phyloP scores from a whole-genome alignment of 2,329 filamentous ascomycete genomes.

The Boeremia exigua region DNA sequence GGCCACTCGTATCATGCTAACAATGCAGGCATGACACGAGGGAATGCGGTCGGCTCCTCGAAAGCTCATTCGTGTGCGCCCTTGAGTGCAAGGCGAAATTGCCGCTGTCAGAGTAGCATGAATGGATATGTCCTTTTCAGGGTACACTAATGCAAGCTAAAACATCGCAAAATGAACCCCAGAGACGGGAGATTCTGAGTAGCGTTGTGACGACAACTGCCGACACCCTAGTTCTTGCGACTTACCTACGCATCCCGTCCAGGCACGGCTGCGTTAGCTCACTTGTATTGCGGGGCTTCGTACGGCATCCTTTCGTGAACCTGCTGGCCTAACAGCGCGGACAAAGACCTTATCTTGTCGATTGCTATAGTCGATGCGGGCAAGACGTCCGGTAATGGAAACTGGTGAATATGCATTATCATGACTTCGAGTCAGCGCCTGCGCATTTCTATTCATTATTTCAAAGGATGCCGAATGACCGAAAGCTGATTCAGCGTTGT shows the following conservation, averaged over 20 bases:
- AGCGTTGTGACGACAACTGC: neutral
- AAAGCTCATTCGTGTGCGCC: neutral
- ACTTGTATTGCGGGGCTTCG: neutral
- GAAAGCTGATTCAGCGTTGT: neutral
- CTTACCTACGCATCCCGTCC: neutral
- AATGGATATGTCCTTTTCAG: neutral
- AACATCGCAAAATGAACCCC: neutral
- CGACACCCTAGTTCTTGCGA: neutral
- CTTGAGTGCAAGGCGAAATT: slow-evolving; percentile 3
- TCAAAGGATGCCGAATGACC: neutral
- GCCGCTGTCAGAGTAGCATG: slow-evolving; percentile 1
- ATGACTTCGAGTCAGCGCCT: no score
- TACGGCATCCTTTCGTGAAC: neutral
- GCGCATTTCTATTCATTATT: no score
- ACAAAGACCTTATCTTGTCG: neutral
- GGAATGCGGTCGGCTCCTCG: neutral
- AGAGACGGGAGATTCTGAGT: neutral
- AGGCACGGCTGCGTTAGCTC: neutral
- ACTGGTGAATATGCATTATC: no score
- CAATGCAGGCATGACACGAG: neutral
- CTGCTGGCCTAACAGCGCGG: neutral
- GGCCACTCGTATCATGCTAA: slow-evolving; percentile 1
- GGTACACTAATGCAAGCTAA: neutral
- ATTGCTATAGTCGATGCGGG: neutral
- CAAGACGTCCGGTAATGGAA: neutral